Evolutionary conservation across 148 eudicot genomes (phyloP), one percentile per base, ranked within the genome.

Genomic region (Tetragonia tetragonoides): DNA sequence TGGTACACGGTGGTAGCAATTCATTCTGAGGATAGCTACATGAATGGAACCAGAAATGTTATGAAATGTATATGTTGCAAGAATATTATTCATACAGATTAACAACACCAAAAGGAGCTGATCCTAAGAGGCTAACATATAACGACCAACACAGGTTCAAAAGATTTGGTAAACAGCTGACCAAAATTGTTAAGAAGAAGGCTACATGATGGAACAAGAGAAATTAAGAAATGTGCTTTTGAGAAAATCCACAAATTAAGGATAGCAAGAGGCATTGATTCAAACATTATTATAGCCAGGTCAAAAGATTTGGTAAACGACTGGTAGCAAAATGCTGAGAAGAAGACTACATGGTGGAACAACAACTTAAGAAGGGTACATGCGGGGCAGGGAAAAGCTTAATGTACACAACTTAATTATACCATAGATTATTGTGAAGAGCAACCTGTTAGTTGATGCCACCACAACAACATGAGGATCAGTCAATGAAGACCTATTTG

Each of bases 401-500:
- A 20, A 66, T 59, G 60, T 7, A 28, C 20, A 57, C 63, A 16
- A 16, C 37, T 71, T 1, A 34, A 72, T 34, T 64, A 41, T 44
- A 56, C 16, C 39, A 62, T 54, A 62, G 65, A 53, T 41, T 47
- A 66, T 44, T 34, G 66, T 46, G 72, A 46, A 21, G 70, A 60
- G 60, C 15, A 77, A 95, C 99, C 99, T 95, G 83, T 95, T 91
- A 78, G 99, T 95, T 81, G 99, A 93, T 83, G 97, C 99, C 63
- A 95, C 94, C 75, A 95, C 99, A 67, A 91, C 97, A 83, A 90
- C 90, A 81, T 87, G 84, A 17, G 89, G 88, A 56, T 61, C 78
- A 72, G 84, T 70, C 39, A 89, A 83, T 71, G 87, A 81, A 23
- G 88, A 88, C 73, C 63, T 84, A 77, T 83, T 89, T 62, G 93